Evolutionary conservation across 1,139 yeast genomes (phyloP).

Genomic region (Protomyces arabidopsidicola): DNA sequence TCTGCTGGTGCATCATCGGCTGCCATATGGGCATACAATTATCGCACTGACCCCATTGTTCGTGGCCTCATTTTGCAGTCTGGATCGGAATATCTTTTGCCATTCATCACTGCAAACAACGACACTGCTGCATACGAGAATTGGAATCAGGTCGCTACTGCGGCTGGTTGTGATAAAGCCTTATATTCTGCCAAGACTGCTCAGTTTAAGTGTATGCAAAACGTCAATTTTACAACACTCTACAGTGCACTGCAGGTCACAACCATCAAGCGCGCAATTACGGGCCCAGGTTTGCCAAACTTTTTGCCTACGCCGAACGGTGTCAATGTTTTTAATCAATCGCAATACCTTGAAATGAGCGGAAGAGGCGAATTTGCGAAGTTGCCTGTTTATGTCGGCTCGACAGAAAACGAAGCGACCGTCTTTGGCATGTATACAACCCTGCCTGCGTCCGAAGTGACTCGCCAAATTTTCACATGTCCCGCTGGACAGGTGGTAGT

Average conservation of each 20-base stretch:
- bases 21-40: not conserved
- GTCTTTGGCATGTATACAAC: not conserved
- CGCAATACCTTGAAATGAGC: not conserved
- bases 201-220: slow-evolving; percentile 12
- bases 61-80: not conserved
- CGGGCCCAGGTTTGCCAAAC: not conserved
- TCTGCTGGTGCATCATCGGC: slow-evolving; percentile 32
- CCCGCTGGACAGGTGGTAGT: slow-evolving; percentile 1
- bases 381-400: slow-evolving; percentile 8
- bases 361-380: slow-evolving; percentile 5
- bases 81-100: not conserved
- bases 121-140: not conserved
- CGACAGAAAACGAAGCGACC: slow-evolving; percentile 13
- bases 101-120: not conserved
- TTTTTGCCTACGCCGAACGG: slow-evolving; percentile 12
- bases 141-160: not conserved
- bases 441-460: not conserved
- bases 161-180: not conserved
- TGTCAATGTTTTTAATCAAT: slow-evolving; percentile 3
- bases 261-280: not conserved
- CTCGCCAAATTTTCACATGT: slow-evolving; percentile 2
- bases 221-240: slow-evolving; percentile 2
- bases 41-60: not conserved
- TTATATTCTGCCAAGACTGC: not conserved
- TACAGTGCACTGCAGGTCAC: not conserved